Evolutionary conservation across 768 basidiomycete species (phyloP).

Genomic region (Rhizopogon roseolus): DNA sequence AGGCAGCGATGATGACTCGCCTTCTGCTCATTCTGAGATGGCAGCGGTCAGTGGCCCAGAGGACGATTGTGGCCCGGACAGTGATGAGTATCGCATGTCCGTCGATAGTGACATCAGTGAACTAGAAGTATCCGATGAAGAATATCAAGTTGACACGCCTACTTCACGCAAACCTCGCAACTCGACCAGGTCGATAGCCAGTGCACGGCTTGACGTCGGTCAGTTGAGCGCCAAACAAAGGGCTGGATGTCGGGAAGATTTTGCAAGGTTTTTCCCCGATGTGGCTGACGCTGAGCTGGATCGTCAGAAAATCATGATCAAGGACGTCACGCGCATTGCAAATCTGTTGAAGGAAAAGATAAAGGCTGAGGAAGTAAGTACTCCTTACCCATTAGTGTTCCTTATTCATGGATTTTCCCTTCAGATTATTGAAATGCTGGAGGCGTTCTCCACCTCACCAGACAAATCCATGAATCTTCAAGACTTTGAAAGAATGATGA

Average conservation of each 20-base stretch:
- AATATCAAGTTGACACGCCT: constrained; percentile 18
- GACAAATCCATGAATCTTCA: constrained; percentile 64
- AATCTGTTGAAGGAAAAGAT: constrained; percentile 66
- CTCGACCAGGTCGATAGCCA: not conserved
- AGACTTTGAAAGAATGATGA: constrained; percentile 78
- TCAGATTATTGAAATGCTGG: constrained; percentile 77
- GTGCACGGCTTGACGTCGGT: constrained; percentile 1
- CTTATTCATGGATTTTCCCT: constrained; percentile 1
- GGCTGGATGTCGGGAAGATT: constrained; percentile 51
- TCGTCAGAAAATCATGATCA: constrained; percentile 54
- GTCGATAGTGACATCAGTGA: constrained; percentile 21
- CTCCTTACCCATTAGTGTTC: not conserved
- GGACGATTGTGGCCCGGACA: constrained; percentile 25
- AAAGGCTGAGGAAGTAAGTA: constrained; percentile 66
- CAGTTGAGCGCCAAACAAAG: constrained; percentile 50
- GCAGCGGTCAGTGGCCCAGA: constrained; percentile 5
- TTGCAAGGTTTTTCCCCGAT: constrained; percentile 70
- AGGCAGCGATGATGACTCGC: constrained; percentile 15
- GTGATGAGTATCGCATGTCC: constrained; percentile 21
- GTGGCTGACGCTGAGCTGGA: constrained; percentile 41
- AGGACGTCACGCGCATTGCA: constrained; percentile 59
- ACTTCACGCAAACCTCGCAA: constrained; percentile 2
- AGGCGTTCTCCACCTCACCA: constrained; percentile 62
- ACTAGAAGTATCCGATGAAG: constrained; percentile 24
- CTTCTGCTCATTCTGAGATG: constrained; percentile 11